Evolutionary conservation across 805 yeast species (phyloP).

Genomic region (Sungouiozyma intestinalis): DNA sequence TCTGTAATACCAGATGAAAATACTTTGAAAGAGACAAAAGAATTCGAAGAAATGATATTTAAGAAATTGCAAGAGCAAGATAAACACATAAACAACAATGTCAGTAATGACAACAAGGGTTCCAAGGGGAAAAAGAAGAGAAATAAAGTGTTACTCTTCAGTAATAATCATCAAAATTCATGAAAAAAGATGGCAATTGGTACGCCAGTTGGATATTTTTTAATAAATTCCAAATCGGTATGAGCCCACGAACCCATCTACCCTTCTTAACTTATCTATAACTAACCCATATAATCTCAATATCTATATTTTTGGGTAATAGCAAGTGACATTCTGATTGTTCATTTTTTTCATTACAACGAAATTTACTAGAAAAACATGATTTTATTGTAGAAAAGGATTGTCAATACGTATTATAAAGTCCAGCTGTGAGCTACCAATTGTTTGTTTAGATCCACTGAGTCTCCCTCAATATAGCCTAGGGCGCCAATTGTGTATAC

Average conservation of each 20-base stretch:
- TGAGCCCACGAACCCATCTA: too few relatives aligned
- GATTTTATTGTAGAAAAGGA: neutral
- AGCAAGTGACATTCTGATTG: too few relatives aligned
- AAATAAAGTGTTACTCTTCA: constrained; percentile 22
- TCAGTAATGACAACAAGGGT: constrained; percentile 3
- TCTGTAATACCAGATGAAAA: constrained; percentile 25
- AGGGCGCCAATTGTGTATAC: neutral
- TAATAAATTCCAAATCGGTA: too few relatives aligned
- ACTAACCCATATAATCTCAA: too few relatives aligned
- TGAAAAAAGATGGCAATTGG: too few relatives aligned
- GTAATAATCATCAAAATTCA: constrained; percentile 12
- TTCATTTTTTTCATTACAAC: too few relatives aligned
- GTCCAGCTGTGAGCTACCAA: too few relatives aligned
- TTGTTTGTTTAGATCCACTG: neutral
- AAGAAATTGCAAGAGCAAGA: constrained; percentile 37
- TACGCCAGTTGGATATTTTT: too few relatives aligned
- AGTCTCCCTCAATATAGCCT: too few relatives aligned
- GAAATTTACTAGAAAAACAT: neutral
- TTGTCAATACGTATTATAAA: neutral
- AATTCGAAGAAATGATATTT: constrained; percentile 39
- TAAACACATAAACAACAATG: neutral
- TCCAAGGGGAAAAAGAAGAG: constrained; percentile 38
- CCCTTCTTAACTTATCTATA: too few relatives aligned
- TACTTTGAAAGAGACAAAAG: constrained; percentile 36
- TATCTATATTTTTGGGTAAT: too few relatives aligned